Conservation (phyloP, 768 basidiomycete species). For the Suillus variegatus region DNA sequence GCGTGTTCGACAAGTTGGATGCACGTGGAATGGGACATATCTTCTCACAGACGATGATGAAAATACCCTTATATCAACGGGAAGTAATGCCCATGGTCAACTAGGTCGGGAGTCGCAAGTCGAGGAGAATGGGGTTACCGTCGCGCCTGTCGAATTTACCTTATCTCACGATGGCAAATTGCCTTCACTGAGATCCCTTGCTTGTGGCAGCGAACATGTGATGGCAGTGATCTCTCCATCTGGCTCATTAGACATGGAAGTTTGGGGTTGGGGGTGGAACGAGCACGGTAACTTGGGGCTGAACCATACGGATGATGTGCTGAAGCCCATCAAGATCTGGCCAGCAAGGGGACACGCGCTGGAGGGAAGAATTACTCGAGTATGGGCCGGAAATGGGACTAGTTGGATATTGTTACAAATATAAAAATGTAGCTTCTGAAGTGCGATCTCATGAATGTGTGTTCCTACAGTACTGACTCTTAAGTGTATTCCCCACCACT, state of each 20-base stretch:
- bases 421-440: not conserved
- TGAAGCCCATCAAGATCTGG: slow-evolving; percentile 57
- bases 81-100: too few relatives aligned
- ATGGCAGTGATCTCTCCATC: slow-evolving; percentile 39
- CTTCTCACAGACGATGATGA: too few relatives aligned
- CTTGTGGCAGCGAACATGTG: slow-evolving; percentile 87
- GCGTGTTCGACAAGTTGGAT: too few relatives aligned
- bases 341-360: slow-evolving; percentile 30
- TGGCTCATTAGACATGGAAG: slow-evolving; percentile 30
- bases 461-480: not conserved
- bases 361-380: too few relatives aligned
- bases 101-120: too few relatives aligned
- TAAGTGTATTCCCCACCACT: not conserved
- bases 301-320: slow-evolving; percentile 58
- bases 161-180: slow-evolving; percentile 18
- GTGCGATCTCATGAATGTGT: not conserved
- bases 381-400: slow-evolving; percentile 23
- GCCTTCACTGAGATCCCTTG: slow-evolving; percentile 37
- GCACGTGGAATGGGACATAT: too few relatives aligned
- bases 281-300: slow-evolving; percentile 89
- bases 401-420: slow-evolving; percentile 33
- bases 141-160: too few relatives aligned
- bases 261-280: slow-evolving; percentile 99
- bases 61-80: too few relatives aligned
- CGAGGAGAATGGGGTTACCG: too few relatives aligned